Evolutionary conservation across 108 stramenopile species (phyloP).

Genomic region (Fragilaria crotonensis): DNA sequence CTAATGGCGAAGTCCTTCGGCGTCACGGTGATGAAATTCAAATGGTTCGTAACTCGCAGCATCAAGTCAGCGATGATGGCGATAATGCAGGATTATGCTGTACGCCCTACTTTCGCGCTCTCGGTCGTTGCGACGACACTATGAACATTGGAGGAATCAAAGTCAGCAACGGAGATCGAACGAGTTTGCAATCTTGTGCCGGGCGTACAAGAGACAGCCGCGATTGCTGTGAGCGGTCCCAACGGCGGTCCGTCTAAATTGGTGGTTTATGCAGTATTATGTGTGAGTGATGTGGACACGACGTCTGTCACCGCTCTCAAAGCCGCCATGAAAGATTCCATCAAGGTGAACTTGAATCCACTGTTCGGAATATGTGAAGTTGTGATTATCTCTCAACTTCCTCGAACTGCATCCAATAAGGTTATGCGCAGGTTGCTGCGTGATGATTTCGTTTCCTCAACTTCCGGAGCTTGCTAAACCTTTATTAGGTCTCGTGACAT

Average conservation of each 20-base stretch:
- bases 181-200: conserved; percentile 22
- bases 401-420: conserved; percentile 31
- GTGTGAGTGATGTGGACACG: no score
- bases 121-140: conserved; percentile 32
- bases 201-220: conserved; percentile 25
- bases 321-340: conserved; percentile 16
- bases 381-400: conserved; percentile 11
- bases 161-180: conserved; percentile 30
- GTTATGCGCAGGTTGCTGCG: conserved; percentile 25
- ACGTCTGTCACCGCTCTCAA: not conserved
- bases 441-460: no score
- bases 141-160: conserved; percentile 39
- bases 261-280: conserved; percentile 23
- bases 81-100: not conserved
- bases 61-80: not conserved
- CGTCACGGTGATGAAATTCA: conserved; percentile 30
- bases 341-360: conserved; percentile 28
- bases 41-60: conserved; percentile 9
- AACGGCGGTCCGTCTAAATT: conserved; percentile 23
- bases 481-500: no score
- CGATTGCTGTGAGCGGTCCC: conserved; percentile 23
- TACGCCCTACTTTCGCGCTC: conserved; percentile 27
- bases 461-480: no score
- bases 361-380: conserved; percentile 26
- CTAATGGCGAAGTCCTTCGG: conserved; percentile 23